Conservation (phyloP, 768 basidiomycete species). For the Boletellus sp. region DNA sequence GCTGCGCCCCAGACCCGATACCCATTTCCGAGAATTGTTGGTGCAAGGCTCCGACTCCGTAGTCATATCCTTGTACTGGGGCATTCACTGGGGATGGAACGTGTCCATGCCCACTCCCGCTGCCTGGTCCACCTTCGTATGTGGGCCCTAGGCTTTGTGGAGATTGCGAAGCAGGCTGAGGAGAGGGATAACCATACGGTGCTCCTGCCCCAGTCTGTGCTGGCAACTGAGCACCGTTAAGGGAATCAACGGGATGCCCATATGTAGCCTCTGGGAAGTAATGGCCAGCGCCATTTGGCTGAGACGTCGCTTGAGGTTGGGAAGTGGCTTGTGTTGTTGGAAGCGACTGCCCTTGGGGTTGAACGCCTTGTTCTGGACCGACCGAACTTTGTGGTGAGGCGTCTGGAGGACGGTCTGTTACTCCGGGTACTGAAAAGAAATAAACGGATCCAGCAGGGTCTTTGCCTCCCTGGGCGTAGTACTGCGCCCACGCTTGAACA, state of each 20-base stretch:
- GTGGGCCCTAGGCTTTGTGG: slow-evolving; percentile 10
- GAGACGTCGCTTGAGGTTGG: slow-evolving; percentile 18
- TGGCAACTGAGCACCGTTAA: neutral
- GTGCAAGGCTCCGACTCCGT: slow-evolving; percentile 22
- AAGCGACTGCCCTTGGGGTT: slow-evolving; percentile 11
- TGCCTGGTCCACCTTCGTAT: slow-evolving; percentile 22
- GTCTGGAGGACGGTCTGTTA: slow-evolving; percentile 44
- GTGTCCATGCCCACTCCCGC: slow-evolving; percentile 19
- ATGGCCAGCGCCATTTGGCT: slow-evolving; percentile 9
- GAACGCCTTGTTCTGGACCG: slow-evolving; percentile 10
- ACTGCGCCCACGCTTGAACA: slow-evolving; percentile 83
- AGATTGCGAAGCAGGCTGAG: slow-evolving; percentile 15
- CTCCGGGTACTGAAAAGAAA: slow-evolving; percentile 73
- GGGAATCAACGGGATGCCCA: slow-evolving; percentile 17
- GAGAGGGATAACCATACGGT: slow-evolving; percentile 17
- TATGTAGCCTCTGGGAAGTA: slow-evolving; percentile 15
- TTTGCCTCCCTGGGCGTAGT: slow-evolving; percentile 76
- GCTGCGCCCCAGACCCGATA: slow-evolving; percentile 21
- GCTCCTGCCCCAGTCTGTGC: slow-evolving; percentile 6
- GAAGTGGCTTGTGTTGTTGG: slow-evolving; percentile 14
- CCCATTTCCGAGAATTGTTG: slow-evolving; percentile 32
- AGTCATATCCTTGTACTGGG: slow-evolving; percentile 20
- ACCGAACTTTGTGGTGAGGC: slow-evolving; percentile 3
- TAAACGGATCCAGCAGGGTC: slow-evolving; percentile 76
- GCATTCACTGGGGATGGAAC: slow-evolving; percentile 16